Conservation (phyloP, 768 basidiomycete genomes). For the Leccinum imitatum region DNA sequence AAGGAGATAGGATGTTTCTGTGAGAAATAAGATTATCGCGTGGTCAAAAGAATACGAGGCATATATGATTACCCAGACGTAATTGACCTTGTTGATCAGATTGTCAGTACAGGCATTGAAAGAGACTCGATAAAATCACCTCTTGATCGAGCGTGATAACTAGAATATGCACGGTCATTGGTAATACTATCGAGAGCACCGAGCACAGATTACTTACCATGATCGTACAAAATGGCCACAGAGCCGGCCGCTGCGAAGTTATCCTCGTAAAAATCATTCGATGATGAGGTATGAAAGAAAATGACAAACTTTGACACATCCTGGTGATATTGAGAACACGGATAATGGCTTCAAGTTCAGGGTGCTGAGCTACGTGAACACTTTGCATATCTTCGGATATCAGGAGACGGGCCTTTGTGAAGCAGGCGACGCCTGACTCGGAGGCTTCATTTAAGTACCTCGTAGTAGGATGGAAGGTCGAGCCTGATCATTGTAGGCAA, state of each 20-base stretch:
- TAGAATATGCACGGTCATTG: neutral
- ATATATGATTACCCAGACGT: neutral
- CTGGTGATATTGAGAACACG: neutral
- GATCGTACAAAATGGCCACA: neutral
- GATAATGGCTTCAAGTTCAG: neutral
- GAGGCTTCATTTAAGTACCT: neutral
- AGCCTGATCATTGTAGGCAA: no score
- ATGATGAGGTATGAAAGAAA: neutral
- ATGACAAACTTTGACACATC: neutral
- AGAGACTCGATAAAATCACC: neutral
- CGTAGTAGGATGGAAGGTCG: neutral
- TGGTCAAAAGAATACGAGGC: neutral
- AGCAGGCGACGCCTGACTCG: neutral
- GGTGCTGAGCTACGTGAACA: neutral
- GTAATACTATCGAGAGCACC: neutral
- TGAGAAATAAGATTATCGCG: neutral
- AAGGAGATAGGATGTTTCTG: slow-evolving; percentile 11
- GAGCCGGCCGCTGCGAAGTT: neutral
- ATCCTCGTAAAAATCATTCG: neutral
- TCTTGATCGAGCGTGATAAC: slow-evolving; percentile 5
- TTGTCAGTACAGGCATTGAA: neutral
- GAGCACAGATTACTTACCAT: neutral
- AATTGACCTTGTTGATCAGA: neutral
- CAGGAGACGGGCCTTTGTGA: neutral
- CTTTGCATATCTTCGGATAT: neutral